phyloP scores from a whole-genome alignment of 768 basidiomycete genomes.

The Leccinum subtestaceum region DNA sequence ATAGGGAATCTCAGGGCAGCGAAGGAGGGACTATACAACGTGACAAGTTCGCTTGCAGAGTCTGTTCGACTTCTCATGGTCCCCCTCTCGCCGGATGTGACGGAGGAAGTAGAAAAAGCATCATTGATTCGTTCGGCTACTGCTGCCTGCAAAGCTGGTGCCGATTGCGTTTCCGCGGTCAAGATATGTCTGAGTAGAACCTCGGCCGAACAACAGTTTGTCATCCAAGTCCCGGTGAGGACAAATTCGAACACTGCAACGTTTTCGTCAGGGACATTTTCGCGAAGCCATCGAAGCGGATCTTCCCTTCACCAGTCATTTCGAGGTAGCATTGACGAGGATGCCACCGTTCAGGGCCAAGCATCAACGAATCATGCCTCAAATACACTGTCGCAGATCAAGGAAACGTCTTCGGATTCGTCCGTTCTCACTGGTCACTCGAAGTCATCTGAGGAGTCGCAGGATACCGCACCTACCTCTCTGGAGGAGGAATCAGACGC shows the following conservation, averaged over 20 bases:
- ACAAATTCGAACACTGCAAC: slow-evolving; percentile 44
- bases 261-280: slow-evolving; percentile 49
- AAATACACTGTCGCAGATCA: slow-evolving; percentile 23
- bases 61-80: slow-evolving; percentile 77
- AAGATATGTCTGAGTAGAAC: slow-evolving; percentile 75
- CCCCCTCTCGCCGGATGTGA: slow-evolving; percentile 41
- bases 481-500: slow-evolving; percentile 46
- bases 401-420: slow-evolving; percentile 49
- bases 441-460: slow-evolving; percentile 44
- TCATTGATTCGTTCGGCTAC: slow-evolving; percentile 82
- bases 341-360: slow-evolving; percentile 57
- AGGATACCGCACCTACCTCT: slow-evolving; percentile 49
- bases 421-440: slow-evolving; percentile 43
- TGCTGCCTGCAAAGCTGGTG: slow-evolving; percentile 79
- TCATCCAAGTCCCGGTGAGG: slow-evolving; percentile 58
- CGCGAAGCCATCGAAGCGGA: slow-evolving; percentile 38
- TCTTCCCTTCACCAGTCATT: slow-evolving; percentile 37
- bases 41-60: slow-evolving; percentile 84
- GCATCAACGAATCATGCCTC: slow-evolving; percentile 28
- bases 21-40: slow-evolving; percentile 80
- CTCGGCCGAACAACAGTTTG: slow-evolving; percentile 57
- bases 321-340: slow-evolving; percentile 46
- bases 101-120: slow-evolving; percentile 82
- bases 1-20: slow-evolving; percentile 62
- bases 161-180: slow-evolving; percentile 85